Base-by-base conservation (phyloP, 768 basidiomycete genomes). In the Leccinellum albellum region DNA sequence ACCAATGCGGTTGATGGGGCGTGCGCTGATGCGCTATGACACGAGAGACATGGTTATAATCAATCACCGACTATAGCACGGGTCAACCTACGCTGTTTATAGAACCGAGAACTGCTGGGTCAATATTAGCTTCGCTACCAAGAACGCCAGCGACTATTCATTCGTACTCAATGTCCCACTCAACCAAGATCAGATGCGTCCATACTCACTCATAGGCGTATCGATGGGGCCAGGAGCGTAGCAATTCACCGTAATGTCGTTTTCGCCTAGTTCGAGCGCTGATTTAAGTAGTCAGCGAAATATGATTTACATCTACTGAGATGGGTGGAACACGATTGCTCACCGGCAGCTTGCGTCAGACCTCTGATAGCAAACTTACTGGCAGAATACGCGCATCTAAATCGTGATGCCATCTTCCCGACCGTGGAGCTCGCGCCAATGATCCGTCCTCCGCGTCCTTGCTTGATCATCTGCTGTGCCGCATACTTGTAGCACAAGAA, bases 1-100 rank as follows among this genome's bases (percentile, higher is more conserved):
- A 26, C 68, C 72, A 0, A 50, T 35, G 5, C 54, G 42, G 50
- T 61, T 53, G 24, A 66, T 52, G 20, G 63, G 49, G 31, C 21
- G 47, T 17, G 26, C 48, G n/a, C 20, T 5, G 1, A 48, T 1
- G 3, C 21, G 13, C 62, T 63, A 33, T 21, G 10, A 28, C 42
- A 44, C 20, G 20, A 44, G 20, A 20, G n/a, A 44, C 17, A 21
- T 44, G 12, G n/a, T 44, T 10, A 3, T 14, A 20, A 5, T 3
- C 24, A 15, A 23, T n/a, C n/a, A n/a, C n/a, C 45, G 24, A 17
- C 7, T 8, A 17, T 23, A 15, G 3, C 14, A 46, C 13, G 15
- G 8, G 24, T 20, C 47, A 29, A 20, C 26, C 29, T 48, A 48
- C 47, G 14, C 14, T 46, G 13, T 3, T 46, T 14, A 21, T 46